Conservation (phyloP, 139 green algal genomes). For the Tetradesmus lagerheimii region DNA sequence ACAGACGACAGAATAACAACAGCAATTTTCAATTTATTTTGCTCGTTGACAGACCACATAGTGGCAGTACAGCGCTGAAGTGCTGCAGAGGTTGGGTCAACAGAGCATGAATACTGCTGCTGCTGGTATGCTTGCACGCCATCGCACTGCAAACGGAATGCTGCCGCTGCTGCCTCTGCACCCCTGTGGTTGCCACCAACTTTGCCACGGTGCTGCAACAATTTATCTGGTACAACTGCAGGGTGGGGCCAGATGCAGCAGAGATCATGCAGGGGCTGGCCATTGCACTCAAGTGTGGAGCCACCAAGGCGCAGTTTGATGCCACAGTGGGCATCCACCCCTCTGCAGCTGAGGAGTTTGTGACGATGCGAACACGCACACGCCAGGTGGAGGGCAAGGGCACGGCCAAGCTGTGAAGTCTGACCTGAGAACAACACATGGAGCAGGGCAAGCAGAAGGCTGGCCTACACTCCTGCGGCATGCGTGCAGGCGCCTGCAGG, state of each 20-base stretch:
- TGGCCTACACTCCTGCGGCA: too few relatives aligned
- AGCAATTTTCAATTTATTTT: too few relatives aligned
- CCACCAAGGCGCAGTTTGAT: slow-evolving; percentile 94
- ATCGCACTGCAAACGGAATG: neutral
- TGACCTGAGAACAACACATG: neutral
- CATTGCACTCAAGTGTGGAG: slow-evolving; percentile 90
- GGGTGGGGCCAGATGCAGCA: slow-evolving; percentile 87
- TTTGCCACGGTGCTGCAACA: neutral
- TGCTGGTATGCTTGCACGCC: neutral
- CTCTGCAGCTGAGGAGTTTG: slow-evolving; percentile 93
- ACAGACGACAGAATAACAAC: neutral
- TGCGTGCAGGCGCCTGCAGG: too few relatives aligned
- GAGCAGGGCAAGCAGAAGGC: too few relatives aligned
- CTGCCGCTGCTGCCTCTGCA: neutral
- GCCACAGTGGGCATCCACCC: slow-evolving; percentile 90
- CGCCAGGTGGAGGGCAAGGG: slow-evolving; percentile 48
- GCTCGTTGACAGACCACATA: too few relatives aligned
- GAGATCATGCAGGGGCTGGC: slow-evolving; percentile 98
- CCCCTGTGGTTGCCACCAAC: neutral
- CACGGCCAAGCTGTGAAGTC: slow-evolving; percentile 48
- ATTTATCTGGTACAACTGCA: slow-evolving; percentile 36
- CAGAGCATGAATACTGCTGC: neutral
- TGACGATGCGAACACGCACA: slow-evolving; percentile 87
- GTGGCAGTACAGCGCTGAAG: too few relatives aligned
- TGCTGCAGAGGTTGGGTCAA: too few relatives aligned